Conservation (phyloP, 441 rosid genomes). For the Daphne laureola region DNA sequence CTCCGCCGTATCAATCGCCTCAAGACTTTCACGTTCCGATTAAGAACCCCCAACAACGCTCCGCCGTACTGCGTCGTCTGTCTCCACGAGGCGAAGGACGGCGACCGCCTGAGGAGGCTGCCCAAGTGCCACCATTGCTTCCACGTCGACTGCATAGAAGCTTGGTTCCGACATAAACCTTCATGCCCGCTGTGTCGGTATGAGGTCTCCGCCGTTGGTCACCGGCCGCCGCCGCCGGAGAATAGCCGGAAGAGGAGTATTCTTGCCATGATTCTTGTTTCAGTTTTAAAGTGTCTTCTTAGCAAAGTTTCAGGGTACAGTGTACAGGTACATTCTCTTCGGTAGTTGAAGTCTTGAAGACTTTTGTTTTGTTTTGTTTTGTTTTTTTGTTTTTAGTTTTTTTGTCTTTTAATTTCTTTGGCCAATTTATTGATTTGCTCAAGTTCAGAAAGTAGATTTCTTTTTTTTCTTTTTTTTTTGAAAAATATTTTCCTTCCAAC, state of each 20-base stretch:
- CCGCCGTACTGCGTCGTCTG: conserved; percentile 28
- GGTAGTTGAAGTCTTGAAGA: not conserved
- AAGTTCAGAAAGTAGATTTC: too few relatives aligned
- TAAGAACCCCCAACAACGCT: conserved; percentile 2
- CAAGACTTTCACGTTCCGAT: conserved; percentile 17
- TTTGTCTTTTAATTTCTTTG: too few relatives aligned
- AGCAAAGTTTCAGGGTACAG: conserved; percentile 1
- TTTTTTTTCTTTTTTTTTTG: too few relatives aligned
- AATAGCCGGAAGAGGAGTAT: conserved; percentile 1
- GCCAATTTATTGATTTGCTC: too few relatives aligned
- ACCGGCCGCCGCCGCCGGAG: not conserved
- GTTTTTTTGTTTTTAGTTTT: too few relatives aligned
- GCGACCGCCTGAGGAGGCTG: conserved; percentile 26
- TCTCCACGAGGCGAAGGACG: conserved; percentile 17
- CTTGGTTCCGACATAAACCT: conserved; percentile 23
- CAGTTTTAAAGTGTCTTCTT: conserved; percentile 5
- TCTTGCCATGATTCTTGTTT: conserved; percentile 1
- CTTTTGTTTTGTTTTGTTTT: not conserved
- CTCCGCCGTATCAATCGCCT: conserved; percentile 10
- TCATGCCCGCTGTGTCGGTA: conserved; percentile 36
- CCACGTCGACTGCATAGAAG: conserved; percentile 36
- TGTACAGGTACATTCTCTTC: not conserved
- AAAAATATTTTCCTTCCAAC: too few relatives aligned
- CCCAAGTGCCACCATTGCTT: conserved; percentile 40
- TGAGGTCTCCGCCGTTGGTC: conserved; percentile 2